A percentile compares a stretch with the other conserved stretches of the same genome.
Evolutionary conservation across 306 rosid species (phyloP).

Genomic region (Hylodesmum podocarpum): DNA sequence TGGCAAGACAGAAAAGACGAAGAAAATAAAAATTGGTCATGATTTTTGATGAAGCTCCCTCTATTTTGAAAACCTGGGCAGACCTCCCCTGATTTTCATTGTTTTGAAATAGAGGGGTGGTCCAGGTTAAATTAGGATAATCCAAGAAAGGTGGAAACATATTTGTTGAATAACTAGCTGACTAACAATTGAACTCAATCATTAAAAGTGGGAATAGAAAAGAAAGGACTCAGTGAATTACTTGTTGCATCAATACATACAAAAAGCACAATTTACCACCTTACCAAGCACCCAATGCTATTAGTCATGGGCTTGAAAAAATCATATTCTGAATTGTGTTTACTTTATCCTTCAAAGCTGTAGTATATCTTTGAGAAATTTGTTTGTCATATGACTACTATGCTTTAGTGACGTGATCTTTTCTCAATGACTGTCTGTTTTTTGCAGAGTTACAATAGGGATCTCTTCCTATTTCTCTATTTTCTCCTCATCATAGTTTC

Average conservation of each 20-base stretch:
- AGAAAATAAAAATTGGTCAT: neutral
- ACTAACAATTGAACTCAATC: constrained; percentile 12
- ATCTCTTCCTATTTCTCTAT: constrained; percentile 82
- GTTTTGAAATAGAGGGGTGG: neutral
- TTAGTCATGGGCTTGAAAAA: constrained; percentile 10
- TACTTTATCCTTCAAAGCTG: constrained; percentile 10
- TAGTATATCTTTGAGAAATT: neutral
- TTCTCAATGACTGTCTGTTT: constrained; percentile 27
- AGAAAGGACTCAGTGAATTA: neutral
- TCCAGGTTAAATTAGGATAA: neutral
- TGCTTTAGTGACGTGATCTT: constrained; percentile 15
- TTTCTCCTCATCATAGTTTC: constrained; percentile 90
- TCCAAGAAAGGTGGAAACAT: neutral
- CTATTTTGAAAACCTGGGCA: neutral
- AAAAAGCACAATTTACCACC: neutral
- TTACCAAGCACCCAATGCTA: constrained; percentile 5
- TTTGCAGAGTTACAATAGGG: constrained; percentile 94
- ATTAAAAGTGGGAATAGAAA: neutral
- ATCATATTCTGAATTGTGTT: neutral
- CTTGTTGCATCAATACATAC: neutral
- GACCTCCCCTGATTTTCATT: neutral
- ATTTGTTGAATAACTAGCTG: neutral
- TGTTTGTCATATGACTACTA: neutral
- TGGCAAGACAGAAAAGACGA: neutral
- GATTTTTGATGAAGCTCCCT: neutral